Evolutionary conservation across 2,329 filamentous ascomycete genomes (phyloP).

Genomic region (Aspergillus ibericus): DNA sequence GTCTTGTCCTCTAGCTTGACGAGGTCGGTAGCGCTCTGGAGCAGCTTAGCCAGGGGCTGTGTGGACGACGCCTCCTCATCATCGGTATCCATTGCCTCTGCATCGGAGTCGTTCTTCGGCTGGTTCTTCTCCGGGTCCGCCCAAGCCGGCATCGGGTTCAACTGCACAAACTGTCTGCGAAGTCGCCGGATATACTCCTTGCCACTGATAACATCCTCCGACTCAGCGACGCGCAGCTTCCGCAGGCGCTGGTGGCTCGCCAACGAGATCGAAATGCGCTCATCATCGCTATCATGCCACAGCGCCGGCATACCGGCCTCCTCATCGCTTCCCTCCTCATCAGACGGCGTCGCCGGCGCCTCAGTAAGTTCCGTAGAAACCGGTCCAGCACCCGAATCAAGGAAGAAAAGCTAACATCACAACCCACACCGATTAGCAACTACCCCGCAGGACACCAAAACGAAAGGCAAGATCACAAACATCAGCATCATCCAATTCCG

Average conservation of each 20-base stretch:
- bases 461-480: constrained; percentile 40
- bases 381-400: constrained; percentile 65
- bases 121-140: constrained; percentile 48
- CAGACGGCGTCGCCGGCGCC: constrained; percentile 39
- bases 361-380: constrained; percentile 31
- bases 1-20: constrained; percentile 52
- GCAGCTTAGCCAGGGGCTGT: constrained; percentile 74
- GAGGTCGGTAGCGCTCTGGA: constrained; percentile 72
- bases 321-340: constrained; percentile 36
- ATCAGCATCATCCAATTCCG: constrained; percentile 72
- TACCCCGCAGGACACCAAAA: neutral
- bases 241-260: constrained; percentile 72
- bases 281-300: constrained; percentile 97
- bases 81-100: constrained; percentile 56
- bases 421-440: neutral
- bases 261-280: constrained; percentile 79
- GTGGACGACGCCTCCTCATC: constrained; percentile 64
- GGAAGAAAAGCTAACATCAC: constrained; percentile 66
- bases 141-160: constrained; percentile 65
- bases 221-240: constrained; percentile 77
- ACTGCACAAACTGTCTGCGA: constrained; percentile 69
- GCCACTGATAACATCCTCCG: constrained; percentile 82
- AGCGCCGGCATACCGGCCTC: constrained; percentile 36
- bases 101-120: constrained; percentile 43
- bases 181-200: constrained; percentile 80